Conservation (phyloP, 2,329 filamentous ascomycete genomes). For the Fusarium subtropicale region DNA sequence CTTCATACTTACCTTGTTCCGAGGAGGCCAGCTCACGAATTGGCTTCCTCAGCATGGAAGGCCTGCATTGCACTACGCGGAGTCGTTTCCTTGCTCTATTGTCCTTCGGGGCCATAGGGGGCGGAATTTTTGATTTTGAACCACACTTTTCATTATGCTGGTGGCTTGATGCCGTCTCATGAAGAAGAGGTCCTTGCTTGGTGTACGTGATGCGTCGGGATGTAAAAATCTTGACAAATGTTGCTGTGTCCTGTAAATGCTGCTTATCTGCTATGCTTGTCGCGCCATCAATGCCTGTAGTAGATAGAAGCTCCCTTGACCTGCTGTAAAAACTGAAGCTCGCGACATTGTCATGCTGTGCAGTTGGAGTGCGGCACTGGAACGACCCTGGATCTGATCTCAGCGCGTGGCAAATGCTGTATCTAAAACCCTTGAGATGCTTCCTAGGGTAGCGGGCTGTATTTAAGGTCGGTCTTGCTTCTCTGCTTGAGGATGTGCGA, state of each 20-base stretch:
- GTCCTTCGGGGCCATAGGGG: constrained; percentile 66
- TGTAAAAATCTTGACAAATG: too few relatives aligned
- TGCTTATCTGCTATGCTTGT: not conserved
- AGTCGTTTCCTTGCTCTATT: constrained; percentile 61
- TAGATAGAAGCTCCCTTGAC: not conserved
- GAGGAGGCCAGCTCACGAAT: constrained; percentile 60
- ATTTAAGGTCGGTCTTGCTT: not conserved
- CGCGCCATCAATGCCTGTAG: not conserved
- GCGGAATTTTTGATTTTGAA: constrained; percentile 65
- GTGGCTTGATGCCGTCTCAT: constrained; percentile 54
- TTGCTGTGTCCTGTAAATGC: not conserved
- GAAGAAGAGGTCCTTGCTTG: constrained; percentile 55
- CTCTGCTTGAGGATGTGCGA: not conserved
- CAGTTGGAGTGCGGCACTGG: not conserved
- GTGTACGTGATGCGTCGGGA: fast-evolving
- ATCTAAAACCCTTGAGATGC: not conserved
- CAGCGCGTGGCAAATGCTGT: not conserved
- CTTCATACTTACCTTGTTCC: constrained; percentile 68
- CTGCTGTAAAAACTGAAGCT: not conserved
- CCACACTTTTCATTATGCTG: constrained; percentile 59
- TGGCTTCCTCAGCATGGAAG: constrained; percentile 57
- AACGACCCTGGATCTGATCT: not conserved
- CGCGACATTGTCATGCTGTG: not conserved
- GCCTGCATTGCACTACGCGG: constrained; percentile 69
- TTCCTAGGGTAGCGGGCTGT: not conserved